These are phyloP conservation scores for Calonectria multiphialidica DNA, from an alignment of 2,329 filamentous ascomycete genomes.

Conservation along the genomic window DNA sequence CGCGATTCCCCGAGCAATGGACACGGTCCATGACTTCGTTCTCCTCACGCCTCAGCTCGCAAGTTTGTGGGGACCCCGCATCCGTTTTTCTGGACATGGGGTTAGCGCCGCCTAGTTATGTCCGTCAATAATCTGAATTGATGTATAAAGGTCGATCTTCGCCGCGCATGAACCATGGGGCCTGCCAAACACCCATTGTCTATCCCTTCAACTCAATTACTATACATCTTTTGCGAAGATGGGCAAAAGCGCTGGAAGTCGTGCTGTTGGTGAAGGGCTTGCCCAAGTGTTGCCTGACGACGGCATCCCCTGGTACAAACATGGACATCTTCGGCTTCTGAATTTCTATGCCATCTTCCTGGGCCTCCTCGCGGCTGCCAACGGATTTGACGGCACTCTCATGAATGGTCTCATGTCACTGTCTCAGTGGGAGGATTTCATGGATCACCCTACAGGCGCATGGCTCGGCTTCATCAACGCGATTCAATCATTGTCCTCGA, in stretches of 20 bases:
- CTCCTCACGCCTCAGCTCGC: not conserved
- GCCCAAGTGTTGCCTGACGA: constrained; percentile 27
- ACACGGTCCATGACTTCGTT: not conserved
- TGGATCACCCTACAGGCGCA: constrained; percentile 26
- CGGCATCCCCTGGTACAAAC: constrained; percentile 30
- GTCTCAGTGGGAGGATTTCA: constrained; percentile 28
- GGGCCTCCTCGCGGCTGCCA: constrained; percentile 21
- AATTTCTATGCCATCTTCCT: constrained; percentile 28
- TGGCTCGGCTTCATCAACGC: constrained; percentile 34
- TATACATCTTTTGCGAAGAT: not conserved
- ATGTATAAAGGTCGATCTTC: not conserved
- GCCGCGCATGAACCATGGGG: not conserved
- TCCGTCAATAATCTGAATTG: not conserved
- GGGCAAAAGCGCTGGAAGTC: not conserved
- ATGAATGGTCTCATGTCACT: constrained; percentile 22
- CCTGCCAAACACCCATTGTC: not conserved
- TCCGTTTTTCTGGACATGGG: not conserved
- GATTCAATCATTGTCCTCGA: constrained; percentile 21
- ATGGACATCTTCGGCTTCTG: constrained; percentile 24
- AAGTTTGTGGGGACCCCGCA: constrained; percentile 6
- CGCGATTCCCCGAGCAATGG: not conserved
- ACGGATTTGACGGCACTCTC: constrained; percentile 21
- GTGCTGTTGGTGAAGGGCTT: constrained; percentile 26
- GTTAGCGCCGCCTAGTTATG: not conserved
- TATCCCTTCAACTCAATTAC: not conserved